Evolutionary conservation across 768 basidiomycete species (phyloP), one percentile per base, ranked within the genome.

Genomic region (Hygrophorus pudorinus): DNA sequence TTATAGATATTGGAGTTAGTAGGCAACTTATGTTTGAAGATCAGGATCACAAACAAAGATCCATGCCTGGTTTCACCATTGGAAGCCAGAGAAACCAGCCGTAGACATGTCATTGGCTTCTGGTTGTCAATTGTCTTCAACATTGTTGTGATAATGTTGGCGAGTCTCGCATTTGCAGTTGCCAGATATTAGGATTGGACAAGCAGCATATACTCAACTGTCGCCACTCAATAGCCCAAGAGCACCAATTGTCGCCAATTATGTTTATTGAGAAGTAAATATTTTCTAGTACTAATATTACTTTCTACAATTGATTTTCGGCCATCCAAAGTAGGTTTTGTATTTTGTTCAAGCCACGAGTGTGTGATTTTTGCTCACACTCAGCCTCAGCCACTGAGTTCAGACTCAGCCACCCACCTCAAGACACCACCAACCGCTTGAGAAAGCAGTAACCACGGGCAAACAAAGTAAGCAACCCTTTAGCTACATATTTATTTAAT

Each of bases 1-100:
- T n/a, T n/a, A n/a, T n/a, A n/a, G n/a, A n/a, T n/a, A n/a, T n/a
- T n/a, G 3, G 65, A 65, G 1, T 41, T 28, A 6, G 30, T 6
- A 5, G 41, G 8, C 2, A 65, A 48, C 4, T 24, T 13, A 5
- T 41, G 41, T 21, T 54, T 53, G 33, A 62, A 51, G 4, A 56
- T 61, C 5, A 59, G 17, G 1, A 24, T 38, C 9, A 53, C 44
- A n/a, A 64, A 42, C 2, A 61, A 58, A 10, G 37, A 31, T 14
- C 62, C 58, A 14, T 55, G 51, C 12, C 54, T 33, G 4, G 54
- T 42, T 48, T 64, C 61, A 2, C 59, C 62, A 48, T 64, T 61
- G 1, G 61, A 59, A 1, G 61, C 53, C 17, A 65, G 45, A 4
- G 35, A 52, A n/a, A 58, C 47, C 17, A 47, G 42, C 14, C 53